A percentile compares a stretch with the other conserved stretches of the same genome.
These are phyloP conservation scores for Metschnikowia lunata DNA, from an alignment of 805 yeast genomes.

Conservation along the genomic window DNA sequence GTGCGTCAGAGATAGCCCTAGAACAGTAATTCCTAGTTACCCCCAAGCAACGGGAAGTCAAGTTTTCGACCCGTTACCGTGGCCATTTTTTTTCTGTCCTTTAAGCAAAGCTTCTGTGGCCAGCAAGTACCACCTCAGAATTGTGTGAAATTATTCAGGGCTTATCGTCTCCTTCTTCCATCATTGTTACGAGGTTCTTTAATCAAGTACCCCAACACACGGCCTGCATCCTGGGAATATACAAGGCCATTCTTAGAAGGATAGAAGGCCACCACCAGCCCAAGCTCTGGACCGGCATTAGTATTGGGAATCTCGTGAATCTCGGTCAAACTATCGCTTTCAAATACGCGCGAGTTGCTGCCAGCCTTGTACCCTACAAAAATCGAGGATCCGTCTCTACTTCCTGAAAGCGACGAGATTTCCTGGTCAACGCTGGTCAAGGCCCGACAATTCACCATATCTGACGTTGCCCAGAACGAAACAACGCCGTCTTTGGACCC, in stretches of 20 bases:
- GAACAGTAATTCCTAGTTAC: too few species aligned
- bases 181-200: background rate
- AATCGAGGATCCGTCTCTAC: constrained; percentile 44
- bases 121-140: too few species aligned
- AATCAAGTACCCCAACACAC: constrained; percentile 18
- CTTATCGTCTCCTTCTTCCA: too few species aligned
- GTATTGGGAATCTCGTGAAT: constrained; percentile 24
- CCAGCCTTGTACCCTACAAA: constrained; percentile 43
- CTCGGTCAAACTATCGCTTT: constrained; percentile 24
- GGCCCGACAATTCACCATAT: constrained; percentile 34
- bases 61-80: too few species aligned
- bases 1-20: too few species aligned
- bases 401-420: constrained; percentile 34
- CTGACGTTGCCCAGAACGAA: constrained; percentile 44
- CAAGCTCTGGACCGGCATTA: background rate
- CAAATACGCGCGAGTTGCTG: constrained; percentile 39
- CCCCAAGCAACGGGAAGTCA: too few species aligned
- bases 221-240: constrained; percentile 28
- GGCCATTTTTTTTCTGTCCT: too few species aligned
- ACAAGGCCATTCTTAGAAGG: constrained; percentile 32
- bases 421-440: constrained; percentile 42
- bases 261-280: constrained; percentile 27
- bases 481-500: constrained; percentile 59
- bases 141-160: too few species aligned
- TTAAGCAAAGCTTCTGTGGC: too few species aligned